Conservation (phyloP, 1,139 yeast species). For the Suhomyces wounanorum region DNA sequence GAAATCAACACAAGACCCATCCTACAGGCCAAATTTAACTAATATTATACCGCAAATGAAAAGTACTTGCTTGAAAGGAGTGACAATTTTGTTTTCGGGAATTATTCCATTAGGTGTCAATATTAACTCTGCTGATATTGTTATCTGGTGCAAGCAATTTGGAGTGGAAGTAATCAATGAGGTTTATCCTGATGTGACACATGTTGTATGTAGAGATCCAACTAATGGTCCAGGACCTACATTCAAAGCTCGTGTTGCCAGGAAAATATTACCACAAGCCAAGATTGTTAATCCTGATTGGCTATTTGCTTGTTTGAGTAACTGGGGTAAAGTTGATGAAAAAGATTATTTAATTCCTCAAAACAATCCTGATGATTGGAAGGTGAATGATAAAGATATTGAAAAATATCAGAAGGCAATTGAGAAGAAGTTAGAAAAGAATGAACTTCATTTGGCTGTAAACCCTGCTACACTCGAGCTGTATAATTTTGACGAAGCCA, state of each 20-base stretch:
- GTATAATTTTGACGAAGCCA: constrained; percentile 56
- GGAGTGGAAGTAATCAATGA: constrained; percentile 86
- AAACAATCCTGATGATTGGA: constrained; percentile 43
- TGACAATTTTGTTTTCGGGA: constrained; percentile 80
- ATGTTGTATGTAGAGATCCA: constrained; percentile 77
- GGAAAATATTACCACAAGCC: constrained; percentile 61
- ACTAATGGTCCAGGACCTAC: constrained; percentile 39
- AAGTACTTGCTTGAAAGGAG: constrained; percentile 62
- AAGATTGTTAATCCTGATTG: constrained; percentile 91
- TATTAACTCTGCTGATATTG: constrained; percentile 76
- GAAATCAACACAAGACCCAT: constrained; percentile 8
- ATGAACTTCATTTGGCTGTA: constrained; percentile 24
- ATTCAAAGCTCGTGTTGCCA: constrained; percentile 76
- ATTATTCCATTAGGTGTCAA: constrained; percentile 77
- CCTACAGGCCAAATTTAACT: constrained; percentile 57
- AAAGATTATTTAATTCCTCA: constrained; percentile 56
- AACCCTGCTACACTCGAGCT: constrained; percentile 39
- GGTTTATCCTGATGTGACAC: constrained; percentile 76
- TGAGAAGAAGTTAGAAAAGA: constrained; percentile 23
- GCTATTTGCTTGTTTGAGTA: constrained; percentile 82
- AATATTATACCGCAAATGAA: constrained; percentile 74
- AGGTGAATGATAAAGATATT: constrained; percentile 44
- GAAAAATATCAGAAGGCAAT: constrained; percentile 42
- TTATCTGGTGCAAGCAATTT: constrained; percentile 87
- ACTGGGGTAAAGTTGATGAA: constrained; percentile 75